Percentiles rank a stretch among this genome's conserved stretches.
Conservation (phyloP, 768 basidiomycete species). For the Gloeopeniophorella convolvens region DNA sequence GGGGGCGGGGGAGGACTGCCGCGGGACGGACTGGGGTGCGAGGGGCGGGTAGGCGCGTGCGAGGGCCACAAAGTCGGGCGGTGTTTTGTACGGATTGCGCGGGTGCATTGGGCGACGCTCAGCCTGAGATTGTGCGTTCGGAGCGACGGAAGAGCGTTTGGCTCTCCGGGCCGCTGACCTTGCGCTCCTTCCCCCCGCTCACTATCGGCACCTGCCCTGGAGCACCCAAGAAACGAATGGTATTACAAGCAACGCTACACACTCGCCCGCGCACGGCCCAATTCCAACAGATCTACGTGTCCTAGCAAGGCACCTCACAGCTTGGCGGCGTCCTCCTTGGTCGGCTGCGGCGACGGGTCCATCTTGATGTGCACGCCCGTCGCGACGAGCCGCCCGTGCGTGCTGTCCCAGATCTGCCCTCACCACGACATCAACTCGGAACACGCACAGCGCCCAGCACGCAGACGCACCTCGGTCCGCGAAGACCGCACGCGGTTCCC, state of each 20-base stretch:
- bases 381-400: not conserved
- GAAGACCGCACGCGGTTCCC: not conserved
- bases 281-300: no score
- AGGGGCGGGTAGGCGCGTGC: conserved; percentile 53
- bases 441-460: not conserved
- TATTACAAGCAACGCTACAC: no score
- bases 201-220: no score
- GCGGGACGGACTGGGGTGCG: conserved; percentile 41
- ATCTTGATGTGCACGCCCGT: conserved; percentile 2
- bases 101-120: conserved; percentile 41
- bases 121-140: no score
- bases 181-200: no score
- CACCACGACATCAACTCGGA: not conserved
- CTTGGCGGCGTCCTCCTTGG: no score
- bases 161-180: no score
- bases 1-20: not conserved
- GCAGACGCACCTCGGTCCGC: not conserved
- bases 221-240: no score
- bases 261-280: no score
- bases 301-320: no score
- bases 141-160: no score
- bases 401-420: conserved; percentile 7
- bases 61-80: conserved; percentile 55
- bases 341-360: not conserved
- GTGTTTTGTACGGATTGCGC: conserved; percentile 40